These are phyloP conservation scores for Metarhizium guizhouense DNA, from an alignment of 2,329 filamentous ascomycete genomes.

Conservation along the genomic window DNA sequence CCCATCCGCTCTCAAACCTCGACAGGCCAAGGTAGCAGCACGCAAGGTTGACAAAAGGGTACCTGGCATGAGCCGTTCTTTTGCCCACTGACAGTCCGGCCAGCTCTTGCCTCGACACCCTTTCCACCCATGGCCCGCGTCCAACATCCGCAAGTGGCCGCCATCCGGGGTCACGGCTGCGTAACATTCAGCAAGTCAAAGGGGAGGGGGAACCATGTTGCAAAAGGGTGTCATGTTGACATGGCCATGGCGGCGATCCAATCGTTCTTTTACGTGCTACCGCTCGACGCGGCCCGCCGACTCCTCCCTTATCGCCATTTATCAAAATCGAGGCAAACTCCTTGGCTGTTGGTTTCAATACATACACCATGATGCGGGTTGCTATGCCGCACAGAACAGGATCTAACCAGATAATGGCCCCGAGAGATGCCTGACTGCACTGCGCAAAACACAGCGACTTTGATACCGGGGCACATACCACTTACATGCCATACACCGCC, in stretches of 20 bases:
- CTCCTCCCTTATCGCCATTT: background rate
- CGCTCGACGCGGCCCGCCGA: background rate
- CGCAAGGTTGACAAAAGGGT: constrained; percentile 4
- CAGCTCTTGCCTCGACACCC: background rate
- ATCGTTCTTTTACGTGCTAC: background rate
- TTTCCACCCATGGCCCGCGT: background rate
- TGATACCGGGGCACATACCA: background rate
- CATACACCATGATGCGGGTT: background rate
- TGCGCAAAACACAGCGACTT: background rate
- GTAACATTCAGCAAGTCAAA: background rate
- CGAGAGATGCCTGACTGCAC: background rate
- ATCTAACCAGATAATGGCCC: background rate
- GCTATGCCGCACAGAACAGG: background rate
- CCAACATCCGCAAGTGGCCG: background rate
- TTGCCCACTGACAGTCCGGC: constrained; percentile 1
- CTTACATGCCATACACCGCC: no score
- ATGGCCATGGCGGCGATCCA: constrained; percentile 1
- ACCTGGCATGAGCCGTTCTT: constrained; percentile 7
- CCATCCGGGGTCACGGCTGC: background rate
- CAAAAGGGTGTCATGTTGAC: background rate
- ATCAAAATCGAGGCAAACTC: background rate
- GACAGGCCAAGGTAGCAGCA: background rate
- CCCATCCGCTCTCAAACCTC: background rate
- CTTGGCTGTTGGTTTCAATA: background rate
- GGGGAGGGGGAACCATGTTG: background rate